phyloP scores from a whole-genome alignment of 2,329 filamentous ascomycete species.

The Diaporthe capsici region DNA sequence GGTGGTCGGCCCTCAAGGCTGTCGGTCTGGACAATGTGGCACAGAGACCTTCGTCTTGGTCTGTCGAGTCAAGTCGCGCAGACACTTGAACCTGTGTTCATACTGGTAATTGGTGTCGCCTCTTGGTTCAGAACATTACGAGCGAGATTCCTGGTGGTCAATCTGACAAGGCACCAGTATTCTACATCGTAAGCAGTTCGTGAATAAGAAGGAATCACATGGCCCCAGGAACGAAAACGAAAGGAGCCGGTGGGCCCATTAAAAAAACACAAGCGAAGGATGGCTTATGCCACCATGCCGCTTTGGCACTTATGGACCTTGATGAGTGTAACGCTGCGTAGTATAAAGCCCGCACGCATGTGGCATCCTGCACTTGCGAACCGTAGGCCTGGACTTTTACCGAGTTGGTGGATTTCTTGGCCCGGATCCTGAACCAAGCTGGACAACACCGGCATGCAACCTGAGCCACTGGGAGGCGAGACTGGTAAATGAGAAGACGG shows the following conservation, averaged over 20 bases:
- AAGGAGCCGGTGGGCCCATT: conserved; percentile 1
- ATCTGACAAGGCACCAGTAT: too few species aligned
- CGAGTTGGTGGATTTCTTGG: conserved; percentile 1
- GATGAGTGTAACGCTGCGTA: conserved; percentile 13
- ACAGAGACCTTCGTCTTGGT: background rate
- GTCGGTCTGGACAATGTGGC: background rate
- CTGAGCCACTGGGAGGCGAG: background rate
- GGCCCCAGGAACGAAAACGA: conserved; percentile 1
- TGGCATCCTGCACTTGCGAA: conserved; percentile 3
- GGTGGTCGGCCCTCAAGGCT: background rate
- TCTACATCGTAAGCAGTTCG: background rate
- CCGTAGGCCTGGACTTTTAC: background rate
- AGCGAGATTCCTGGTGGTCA: background rate
- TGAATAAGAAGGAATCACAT: conserved; percentile 7
- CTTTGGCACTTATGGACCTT: background rate
- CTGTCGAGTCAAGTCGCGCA: conserved; percentile 17
- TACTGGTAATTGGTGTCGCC: background rate
- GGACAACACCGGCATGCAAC: background rate
- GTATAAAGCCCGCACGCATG: background rate
- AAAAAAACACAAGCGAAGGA: conserved; percentile 17
- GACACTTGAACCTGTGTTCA: background rate
- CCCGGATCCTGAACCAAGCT: conserved; percentile 4
- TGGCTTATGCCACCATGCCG: conserved; percentile 21
- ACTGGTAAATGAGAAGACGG: background rate
- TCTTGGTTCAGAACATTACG: background rate